Conservation (phyloP, 495 filamentous ascomycete genomes). For the Neurospora discreta region DNA sequence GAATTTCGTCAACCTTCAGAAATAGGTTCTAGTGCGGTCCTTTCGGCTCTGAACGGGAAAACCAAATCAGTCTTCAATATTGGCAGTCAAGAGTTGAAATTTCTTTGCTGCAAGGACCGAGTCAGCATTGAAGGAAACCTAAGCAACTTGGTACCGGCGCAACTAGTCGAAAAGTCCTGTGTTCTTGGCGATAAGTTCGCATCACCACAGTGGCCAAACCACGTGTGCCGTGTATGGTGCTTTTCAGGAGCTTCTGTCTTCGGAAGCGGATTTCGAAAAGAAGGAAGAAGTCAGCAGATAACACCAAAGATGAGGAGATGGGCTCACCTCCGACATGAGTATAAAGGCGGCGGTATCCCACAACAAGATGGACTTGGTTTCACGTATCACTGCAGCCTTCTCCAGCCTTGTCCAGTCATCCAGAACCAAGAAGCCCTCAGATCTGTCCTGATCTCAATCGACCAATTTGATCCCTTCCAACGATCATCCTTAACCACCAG, state of each 20-base stretch:
- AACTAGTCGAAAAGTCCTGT: not conserved
- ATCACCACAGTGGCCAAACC: not conserved
- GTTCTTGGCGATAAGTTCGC: not conserved
- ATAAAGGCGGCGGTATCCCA: slow-evolving; percentile 23
- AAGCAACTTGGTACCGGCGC: not conserved
- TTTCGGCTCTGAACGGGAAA: not conserved
- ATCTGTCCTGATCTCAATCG: slow-evolving; percentile 2
- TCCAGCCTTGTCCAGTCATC: slow-evolving; percentile 13
- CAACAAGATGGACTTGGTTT: slow-evolving; percentile 20
- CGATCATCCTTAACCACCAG: slow-evolving; percentile 1
- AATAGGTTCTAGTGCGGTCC: not conserved
- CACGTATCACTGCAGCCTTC: slow-evolving; percentile 12
- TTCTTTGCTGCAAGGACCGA: not conserved
- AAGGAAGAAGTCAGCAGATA: not conserved
- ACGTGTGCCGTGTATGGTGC: not conserved
- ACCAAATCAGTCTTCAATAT: not conserved
- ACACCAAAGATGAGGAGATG: not conserved
- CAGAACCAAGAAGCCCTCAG: not conserved
- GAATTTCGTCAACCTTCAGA: slow-evolving; percentile 5
- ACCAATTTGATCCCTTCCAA: not conserved
- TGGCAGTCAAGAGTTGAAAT: not conserved
- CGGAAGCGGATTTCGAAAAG: not conserved
- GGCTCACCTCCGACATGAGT: slow-evolving; percentile 4
- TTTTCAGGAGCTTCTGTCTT: not conserved
- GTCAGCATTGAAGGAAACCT: not conserved